Conservation (phyloP, 1,284 basidiomycete species). For the Ganoderma multipileum region DNA sequence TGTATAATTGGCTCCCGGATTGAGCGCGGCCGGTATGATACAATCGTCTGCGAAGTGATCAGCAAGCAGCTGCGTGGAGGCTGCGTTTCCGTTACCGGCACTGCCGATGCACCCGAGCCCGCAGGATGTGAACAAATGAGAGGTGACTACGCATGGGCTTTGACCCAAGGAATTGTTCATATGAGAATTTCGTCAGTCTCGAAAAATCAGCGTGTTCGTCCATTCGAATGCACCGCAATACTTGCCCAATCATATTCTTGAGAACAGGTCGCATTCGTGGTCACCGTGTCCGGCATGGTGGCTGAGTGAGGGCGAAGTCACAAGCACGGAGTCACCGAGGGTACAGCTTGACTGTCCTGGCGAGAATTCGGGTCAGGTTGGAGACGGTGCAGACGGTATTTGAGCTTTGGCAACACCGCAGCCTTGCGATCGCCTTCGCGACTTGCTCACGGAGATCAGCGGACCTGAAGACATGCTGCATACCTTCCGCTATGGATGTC, state of each 20-base stretch:
- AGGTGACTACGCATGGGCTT: background rate
- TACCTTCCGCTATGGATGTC: background rate
- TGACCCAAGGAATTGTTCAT: conserved; percentile 1
- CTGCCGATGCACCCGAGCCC: background rate
- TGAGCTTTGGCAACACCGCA: background rate
- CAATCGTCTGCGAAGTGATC: background rate
- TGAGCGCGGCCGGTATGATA: background rate
- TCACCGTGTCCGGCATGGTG: background rate
- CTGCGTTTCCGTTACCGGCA: background rate
- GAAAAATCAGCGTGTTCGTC: background rate
- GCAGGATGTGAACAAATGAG: background rate
- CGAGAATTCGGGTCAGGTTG: background rate
- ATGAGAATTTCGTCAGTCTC: background rate
- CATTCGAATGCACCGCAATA: background rate
- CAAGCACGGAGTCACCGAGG: no score
- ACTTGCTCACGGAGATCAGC: background rate
- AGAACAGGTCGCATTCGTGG: background rate
- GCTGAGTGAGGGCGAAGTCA: background rate
- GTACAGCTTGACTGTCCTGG: no score
- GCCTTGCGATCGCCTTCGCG: background rate
- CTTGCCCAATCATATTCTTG: background rate
- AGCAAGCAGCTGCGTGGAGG: background rate
- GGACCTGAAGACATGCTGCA: background rate
- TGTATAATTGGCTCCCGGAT: background rate
- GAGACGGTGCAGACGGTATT: background rate